Evolutionary conservation across 768 basidiomycete genomes (phyloP), one percentile per base, ranked within the genome.

Genomic region (Galerina sulciceps): DNA sequence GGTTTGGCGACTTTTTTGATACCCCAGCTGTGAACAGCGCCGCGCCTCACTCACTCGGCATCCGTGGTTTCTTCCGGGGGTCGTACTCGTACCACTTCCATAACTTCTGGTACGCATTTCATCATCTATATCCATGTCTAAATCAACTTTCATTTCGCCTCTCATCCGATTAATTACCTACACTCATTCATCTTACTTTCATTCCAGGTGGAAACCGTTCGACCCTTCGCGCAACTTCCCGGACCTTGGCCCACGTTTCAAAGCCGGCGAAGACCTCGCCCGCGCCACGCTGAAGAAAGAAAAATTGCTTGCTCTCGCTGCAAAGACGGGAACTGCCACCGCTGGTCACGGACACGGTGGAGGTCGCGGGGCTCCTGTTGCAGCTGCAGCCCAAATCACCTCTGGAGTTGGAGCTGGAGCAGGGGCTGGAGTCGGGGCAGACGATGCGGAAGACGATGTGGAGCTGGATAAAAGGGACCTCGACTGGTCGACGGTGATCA

Each of bases 81-180:
- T 90, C 93, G 2, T 96, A 91, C 71, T 94, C 91, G 2, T 96
- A 96, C 74, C 94, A 96, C 69, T 97, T 93, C 77, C 94, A 96
- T 73, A 94, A 94, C 69, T 92, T 89, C 74, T 93, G 93, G 93
- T 91, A 52, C 40, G 85, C 53, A 78, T 69, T 10, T 10, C 26
- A 31, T 31, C 0, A 31, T 2, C 2, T 8, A 31, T 31, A 31
- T 31, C 26, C 26, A 31, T 1, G 26, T 31, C 26, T 31, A 31
- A 31, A 31, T 31, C 26, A 31, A 1, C 26, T 31, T 31, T 31
- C 26, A 31, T 31, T 31, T 31, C 26, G 26, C 26, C 4, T 31
- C 26, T 26, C 26, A 26, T 26, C 26, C 8, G 5, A 31, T 31
- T 31, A 31, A 31, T 31, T 1, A 31, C 1, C 4, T 3, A 5